Base-by-base conservation (phyloP, 176 grass and related monocot species). In the Phoenix roebelenii region DNA sequence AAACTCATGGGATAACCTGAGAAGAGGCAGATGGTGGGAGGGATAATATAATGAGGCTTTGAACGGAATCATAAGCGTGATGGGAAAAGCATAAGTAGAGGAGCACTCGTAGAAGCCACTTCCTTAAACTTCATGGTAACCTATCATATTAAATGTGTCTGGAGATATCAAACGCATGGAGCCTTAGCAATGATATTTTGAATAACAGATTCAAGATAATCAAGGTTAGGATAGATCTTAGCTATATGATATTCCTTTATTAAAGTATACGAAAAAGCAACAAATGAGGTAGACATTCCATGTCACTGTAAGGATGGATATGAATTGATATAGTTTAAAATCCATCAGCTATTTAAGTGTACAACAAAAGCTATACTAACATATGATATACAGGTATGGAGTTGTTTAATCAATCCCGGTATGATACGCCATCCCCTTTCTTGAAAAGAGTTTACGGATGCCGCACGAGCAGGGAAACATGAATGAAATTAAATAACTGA, bases 91-190 rank as follows among this genome's bases (percentile, higher is more conserved):
- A 60, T 60, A 22, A 30, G 57, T 60, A 60, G 23, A 16, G 26
- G 30, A 60, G 58, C 58, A 60, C 16, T 60, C 18, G 52, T 5
- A 56, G 19, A 23, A 56, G 54, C 54, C 54, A 56, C 18, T 23
- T 18, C 4, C 5, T 60, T 18, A 3, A 60, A 18, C 58, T n/a
- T 29, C 23, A 25, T 7, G 26, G 14, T 32, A 7, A 60, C 29
- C 26, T 9, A 44, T 7, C 29, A 30, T 30, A n/a, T 60, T 60
- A 60, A 60, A 9, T 39, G 15, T 14, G 58, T 60, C 29, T 18
- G 28, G 17, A 60, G 58, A 60, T 60, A 60, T 18, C 23, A 60
- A 60, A 60, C 58, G 14, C 58, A 60, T 60, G 58, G 54, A 9
- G 35, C 16, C 26, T 60, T n/a, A 18, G 58, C 26, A 26, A 7